A percentile compares a stretch with the other conserved stretches of the same genome.
Conservation (phyloP, 257 asterid genomes). For the Petrea volubilis region DNA sequence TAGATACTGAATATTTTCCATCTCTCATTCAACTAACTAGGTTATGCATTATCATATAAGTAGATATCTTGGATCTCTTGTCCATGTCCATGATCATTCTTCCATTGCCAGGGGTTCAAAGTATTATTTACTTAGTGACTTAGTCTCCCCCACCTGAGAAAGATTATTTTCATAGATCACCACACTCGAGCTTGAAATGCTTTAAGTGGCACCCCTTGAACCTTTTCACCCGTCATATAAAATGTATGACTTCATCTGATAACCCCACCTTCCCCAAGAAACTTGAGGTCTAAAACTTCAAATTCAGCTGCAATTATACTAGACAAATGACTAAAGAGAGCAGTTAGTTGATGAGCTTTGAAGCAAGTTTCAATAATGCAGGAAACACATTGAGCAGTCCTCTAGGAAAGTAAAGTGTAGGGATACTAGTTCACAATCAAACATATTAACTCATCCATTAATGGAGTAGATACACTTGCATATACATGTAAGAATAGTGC, state of each 20-base stretch:
- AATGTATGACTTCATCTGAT: background rate
- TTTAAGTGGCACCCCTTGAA: background rate
- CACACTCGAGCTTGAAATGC: background rate
- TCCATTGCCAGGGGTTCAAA: background rate
- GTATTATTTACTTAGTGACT: background rate
- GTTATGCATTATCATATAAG: background rate
- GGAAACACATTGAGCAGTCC: too few species aligned
- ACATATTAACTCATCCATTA: background rate
- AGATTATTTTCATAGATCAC: background rate
- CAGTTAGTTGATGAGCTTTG: background rate
- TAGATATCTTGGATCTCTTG: background rate
- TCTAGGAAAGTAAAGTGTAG: background rate
- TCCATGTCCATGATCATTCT: background rate
- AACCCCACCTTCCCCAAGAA: background rate
- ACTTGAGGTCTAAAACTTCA: background rate
- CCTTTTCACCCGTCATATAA: background rate
- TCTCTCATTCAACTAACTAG: background rate
- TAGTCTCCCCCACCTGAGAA: background rate
- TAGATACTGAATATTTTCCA: background rate
- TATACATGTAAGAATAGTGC: background rate
- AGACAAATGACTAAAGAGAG: background rate
- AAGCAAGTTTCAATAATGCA: background rate
- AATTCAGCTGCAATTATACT: background rate
- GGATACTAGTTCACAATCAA: background rate
- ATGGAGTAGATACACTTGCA: background rate